phyloP scores from a whole-genome alignment of 2,329 filamentous ascomycete genomes.

The Fusarium sp. region DNA sequence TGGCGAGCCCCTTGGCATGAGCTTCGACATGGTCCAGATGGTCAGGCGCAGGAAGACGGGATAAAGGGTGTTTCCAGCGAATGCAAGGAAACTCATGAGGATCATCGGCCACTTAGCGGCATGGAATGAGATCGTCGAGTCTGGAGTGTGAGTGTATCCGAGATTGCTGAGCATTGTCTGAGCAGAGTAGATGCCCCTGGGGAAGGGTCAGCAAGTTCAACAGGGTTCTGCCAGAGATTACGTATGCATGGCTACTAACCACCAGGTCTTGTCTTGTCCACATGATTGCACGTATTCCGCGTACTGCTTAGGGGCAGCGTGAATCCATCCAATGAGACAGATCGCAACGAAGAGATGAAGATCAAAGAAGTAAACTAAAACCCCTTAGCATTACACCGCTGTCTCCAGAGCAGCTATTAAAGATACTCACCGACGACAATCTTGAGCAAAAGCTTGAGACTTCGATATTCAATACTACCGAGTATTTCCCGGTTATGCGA shows the following conservation, averaged over 20 bases:
- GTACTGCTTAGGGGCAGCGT: slow-evolving; percentile 55
- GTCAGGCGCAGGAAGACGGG: slow-evolving; percentile 68
- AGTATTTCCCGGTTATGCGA: slow-evolving; percentile 56
- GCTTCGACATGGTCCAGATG: slow-evolving; percentile 67
- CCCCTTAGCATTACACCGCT: too few relatives aligned
- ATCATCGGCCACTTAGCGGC: slow-evolving; percentile 58
- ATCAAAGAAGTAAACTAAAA: slow-evolving; percentile 59
- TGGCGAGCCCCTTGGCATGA: slow-evolving; percentile 53
- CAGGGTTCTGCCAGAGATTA: rapidly evolving
- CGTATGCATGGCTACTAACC: slow-evolving; percentile 50
- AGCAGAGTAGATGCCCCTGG: slow-evolving; percentile 61
- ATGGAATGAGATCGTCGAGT: slow-evolving; percentile 64
- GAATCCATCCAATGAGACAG: slow-evolving; percentile 62
- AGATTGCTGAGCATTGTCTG: slow-evolving; percentile 65
- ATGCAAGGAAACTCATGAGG: slow-evolving; percentile 61
- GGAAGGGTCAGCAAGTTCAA: background rate
- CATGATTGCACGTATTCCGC: slow-evolving; percentile 52
- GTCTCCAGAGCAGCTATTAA: too few relatives aligned
- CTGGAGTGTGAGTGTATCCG: slow-evolving; percentile 63
- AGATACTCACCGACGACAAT: slow-evolving; percentile 53
- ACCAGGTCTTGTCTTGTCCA: slow-evolving; percentile 60
- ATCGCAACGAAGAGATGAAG: slow-evolving; percentile 61
- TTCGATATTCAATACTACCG: slow-evolving; percentile 64
- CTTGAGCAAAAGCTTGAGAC: slow-evolving; percentile 61
- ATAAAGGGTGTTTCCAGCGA: slow-evolving; percentile 67